These are phyloP conservation scores for Paxillus ammoniavirescens DNA, from an alignment of 768 basidiomycete species.

Conservation along the genomic window DNA sequence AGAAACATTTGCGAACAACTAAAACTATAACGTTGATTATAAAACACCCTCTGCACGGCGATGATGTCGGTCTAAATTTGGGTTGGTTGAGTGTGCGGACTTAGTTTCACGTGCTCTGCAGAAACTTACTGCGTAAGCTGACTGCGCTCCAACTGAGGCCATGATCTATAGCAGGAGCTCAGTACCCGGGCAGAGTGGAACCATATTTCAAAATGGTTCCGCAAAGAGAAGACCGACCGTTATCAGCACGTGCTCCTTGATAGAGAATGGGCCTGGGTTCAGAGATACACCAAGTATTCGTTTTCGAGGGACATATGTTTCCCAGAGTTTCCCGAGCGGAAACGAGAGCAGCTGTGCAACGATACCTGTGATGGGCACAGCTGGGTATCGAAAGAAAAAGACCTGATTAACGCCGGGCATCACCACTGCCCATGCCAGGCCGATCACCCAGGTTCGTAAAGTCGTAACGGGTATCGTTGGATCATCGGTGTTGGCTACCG, in stretches of 20 bases:
- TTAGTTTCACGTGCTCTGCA: conserved; percentile 11
- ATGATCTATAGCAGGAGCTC: conserved; percentile 38
- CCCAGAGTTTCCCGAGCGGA: conserved; percentile 62
- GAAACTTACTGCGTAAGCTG: conserved; percentile 56
- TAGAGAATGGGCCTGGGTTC: conserved; percentile 75
- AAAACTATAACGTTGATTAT: conserved; percentile 61
- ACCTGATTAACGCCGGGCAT: conserved; percentile 70
- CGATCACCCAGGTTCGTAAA: conserved; percentile 70
- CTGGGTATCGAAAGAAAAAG: conserved; percentile 76
- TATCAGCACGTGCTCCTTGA: conserved; percentile 74
- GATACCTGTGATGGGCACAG: conserved; percentile 58
- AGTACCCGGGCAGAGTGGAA: conserved; percentile 24
- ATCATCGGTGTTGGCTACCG: conserved; percentile 72
- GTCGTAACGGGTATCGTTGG: conserved; percentile 59
- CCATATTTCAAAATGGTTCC: conserved; percentile 23
- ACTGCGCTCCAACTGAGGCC: conserved; percentile 58
- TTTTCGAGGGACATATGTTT: conserved; percentile 50
- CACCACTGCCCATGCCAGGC: conserved; percentile 66
- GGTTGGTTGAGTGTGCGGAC: not conserved
- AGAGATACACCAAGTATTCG: conserved; percentile 58
- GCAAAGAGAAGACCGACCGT: conserved; percentile 40
- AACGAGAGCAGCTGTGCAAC: conserved; percentile 72
- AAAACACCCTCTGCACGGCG: conserved; percentile 74
- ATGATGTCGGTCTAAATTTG: conserved; percentile 56
- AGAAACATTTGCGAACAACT: conserved; percentile 41